phyloP scores from a whole-genome alignment of 2,329 filamentous ascomycete genomes.

The Aaosphaeria pasadenensis region DNA sequence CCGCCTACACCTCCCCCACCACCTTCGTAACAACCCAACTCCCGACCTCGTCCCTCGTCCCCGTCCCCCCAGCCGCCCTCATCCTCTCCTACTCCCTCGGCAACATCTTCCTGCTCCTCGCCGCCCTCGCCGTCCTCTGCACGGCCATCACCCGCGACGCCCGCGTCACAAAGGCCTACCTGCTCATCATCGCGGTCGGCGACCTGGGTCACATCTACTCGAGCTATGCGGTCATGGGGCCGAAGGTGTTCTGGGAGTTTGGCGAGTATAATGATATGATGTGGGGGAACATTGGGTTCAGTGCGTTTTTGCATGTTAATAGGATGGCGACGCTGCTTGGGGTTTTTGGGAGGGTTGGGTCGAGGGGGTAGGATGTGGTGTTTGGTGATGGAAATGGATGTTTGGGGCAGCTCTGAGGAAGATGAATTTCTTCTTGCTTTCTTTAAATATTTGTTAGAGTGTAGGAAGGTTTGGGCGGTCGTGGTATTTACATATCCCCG shows the following conservation, averaged over 20 bases:
- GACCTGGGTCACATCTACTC: slow-evolving; percentile 24
- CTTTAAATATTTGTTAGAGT: too few species aligned
- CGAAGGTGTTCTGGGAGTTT: slow-evolving; percentile 20
- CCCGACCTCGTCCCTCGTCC: slow-evolving; percentile 7
- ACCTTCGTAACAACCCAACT: slow-evolving; percentile 16
- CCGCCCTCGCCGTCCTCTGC: slow-evolving; percentile 16
- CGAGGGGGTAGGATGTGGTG: slow-evolving; percentile 1
- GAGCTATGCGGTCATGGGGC: slow-evolving; percentile 19
- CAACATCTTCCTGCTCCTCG: slow-evolving; percentile 23
- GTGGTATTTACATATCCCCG: too few species aligned
- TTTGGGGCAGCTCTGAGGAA: too few species aligned
- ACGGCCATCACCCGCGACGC: slow-evolving; percentile 21
- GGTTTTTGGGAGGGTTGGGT: slow-evolving; percentile 18
- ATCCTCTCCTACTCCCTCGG: slow-evolving; percentile 19
- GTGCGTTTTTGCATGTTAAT: slow-evolving; percentile 20
- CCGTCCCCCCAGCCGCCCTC: slow-evolving; percentile 7
- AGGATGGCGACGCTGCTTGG: slow-evolving; percentile 17
- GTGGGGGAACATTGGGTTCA: slow-evolving; percentile 25
- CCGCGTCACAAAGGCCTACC: slow-evolving; percentile 19
- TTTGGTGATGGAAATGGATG: too few species aligned
- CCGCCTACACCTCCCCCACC: slow-evolving; percentile 10
- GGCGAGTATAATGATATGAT: slow-evolving; percentile 8
- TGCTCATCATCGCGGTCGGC: slow-evolving; percentile 14
- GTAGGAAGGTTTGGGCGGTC: too few species aligned
- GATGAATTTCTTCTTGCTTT: too few species aligned